Evolutionary conservation across 495 filamentous ascomycete genomes (phyloP), one percentile per base, ranked within the genome.

Genomic region (Tuber microsphaerosporum): DNA sequence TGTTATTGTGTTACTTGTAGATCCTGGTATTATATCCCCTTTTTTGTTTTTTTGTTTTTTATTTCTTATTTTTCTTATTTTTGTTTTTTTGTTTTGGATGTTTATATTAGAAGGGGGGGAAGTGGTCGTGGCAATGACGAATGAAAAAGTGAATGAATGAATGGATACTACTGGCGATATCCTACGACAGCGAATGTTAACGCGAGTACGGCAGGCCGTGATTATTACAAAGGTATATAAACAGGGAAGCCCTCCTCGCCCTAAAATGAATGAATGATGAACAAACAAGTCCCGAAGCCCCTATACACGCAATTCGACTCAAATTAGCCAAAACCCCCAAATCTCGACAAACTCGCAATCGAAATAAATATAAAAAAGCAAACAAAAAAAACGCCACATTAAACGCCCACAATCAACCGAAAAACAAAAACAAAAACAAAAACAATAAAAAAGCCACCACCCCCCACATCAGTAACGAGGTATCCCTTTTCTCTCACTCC

Each of bases 341-440:
- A 42, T 56, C 74, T 31, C 41, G 48, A 76, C 61, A 76, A 75
- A 76, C 37, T 72, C 8, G 71, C 41, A n/a, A 31, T 14, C 48
- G 37, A n/a, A 56, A 69, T 41, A 6, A 43, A 71, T 74, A 41
- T 48, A 70, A 41, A 69, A 65, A 71, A 75, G 41, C 42, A 44
- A 76, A 77, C 61, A 43, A 69, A 61, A 69, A 61, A n/a, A 45
- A 70, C 72, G 26, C 68, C 51, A 70, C 34, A 45, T 44, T 44
- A 65, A 77, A 77, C 76, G 42, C 75, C 56, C n/a, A 65, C 14
- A 65, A 65, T 65, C 48, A 31, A 65, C 56, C 56, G 26, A 65
- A 65, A 65, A 65, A 31, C 12, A 9, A 65, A 65, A 65, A 61
- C 10, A 9, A 61, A 61, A 16, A n/a, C 2, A 72, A 70, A 43